Conservation (phyloP, 1,284 basidiomycete genomes). For the Fistulina hepatica region DNA sequence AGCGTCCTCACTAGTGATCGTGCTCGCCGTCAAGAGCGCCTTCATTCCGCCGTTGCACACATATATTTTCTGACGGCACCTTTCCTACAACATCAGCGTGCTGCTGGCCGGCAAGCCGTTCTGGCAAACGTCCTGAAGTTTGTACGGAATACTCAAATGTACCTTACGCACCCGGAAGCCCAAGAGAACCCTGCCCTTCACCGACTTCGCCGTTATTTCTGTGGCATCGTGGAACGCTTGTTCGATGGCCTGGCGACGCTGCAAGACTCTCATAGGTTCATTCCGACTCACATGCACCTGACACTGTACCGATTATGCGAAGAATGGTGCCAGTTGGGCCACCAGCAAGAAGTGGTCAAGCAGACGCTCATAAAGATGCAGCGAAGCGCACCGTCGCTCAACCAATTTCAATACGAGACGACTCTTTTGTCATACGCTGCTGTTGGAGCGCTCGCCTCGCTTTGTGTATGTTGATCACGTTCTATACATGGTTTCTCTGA, state of each 20-base stretch:
- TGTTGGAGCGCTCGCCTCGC: conserved; percentile 73
- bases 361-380: conserved; percentile 71
- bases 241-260: conserved; percentile 70
- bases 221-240: conserved; percentile 77
- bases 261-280: conserved; percentile 67
- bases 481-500: background rate
- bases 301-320: conserved; percentile 80
- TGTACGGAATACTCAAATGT: conserved; percentile 72
- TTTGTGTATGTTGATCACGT: conserved; percentile 53
- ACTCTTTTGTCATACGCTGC: conserved; percentile 66
- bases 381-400: conserved; percentile 54
- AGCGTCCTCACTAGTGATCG: conserved; percentile 36
- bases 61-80: conserved; percentile 84
- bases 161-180: conserved; percentile 62
- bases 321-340: conserved; percentile 88
- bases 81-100: conserved; percentile 62
- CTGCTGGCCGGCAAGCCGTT: conserved; percentile 60
- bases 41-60: conserved; percentile 83
- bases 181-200: conserved; percentile 75
- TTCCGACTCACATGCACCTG: conserved; percentile 67
- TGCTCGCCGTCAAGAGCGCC: conserved; percentile 64
- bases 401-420: conserved; percentile 66
- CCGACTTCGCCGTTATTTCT: conserved; percentile 80
- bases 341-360: conserved; percentile 63
- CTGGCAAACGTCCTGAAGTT: conserved; percentile 78